Evolutionary conservation across 768 basidiomycete species (phyloP).

Genomic region (Agaricus subrufescens): DNA sequence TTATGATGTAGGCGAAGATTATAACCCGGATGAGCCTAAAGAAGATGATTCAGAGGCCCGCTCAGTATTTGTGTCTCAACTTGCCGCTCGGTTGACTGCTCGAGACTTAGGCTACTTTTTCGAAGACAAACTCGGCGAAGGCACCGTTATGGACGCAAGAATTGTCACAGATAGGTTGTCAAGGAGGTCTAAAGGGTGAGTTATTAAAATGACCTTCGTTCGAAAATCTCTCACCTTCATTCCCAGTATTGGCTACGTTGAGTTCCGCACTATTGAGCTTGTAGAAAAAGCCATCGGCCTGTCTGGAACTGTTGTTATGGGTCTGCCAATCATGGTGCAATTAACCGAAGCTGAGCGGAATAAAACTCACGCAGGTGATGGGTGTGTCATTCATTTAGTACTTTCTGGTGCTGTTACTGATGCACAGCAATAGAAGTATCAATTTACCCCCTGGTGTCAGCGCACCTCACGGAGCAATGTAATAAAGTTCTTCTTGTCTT

Average conservation of each 20-base stretch:
- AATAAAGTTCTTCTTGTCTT: constrained; percentile 40
- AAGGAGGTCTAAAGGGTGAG: constrained; percentile 95
- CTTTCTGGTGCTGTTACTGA: constrained; percentile 11
- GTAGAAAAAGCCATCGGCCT: constrained; percentile 89
- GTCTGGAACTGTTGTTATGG: constrained; percentile 96
- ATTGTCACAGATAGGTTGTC: constrained; percentile 96
- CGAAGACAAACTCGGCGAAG: constrained; percentile 93
- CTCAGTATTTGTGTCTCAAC: constrained; percentile 97
- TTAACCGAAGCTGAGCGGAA: constrained; percentile 97
- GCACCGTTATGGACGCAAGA: constrained; percentile 89
- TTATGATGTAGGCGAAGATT: constrained; percentile 66
- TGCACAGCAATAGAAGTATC: constrained; percentile 47
- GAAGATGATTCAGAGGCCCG: constrained; percentile 98
- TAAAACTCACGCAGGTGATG: constrained; percentile 82
- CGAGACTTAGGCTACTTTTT: constrained; percentile 98
- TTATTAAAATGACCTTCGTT: constrained; percentile 3
- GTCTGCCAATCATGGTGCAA: constrained; percentile 94
- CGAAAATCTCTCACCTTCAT: constrained; percentile 8
- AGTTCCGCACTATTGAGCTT: constrained; percentile 85
- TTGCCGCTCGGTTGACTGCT: constrained; percentile 94
- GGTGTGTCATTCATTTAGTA: constrained; percentile 41
- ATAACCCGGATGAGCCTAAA: constrained; percentile 83
- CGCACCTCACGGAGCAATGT: constrained; percentile 78
- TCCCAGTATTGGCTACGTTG: constrained; percentile 92
- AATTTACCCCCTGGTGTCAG: constrained; percentile 83